Conservation (phyloP, 2,329 filamentous ascomycete species). For the Aspergillus hortae region DNA sequence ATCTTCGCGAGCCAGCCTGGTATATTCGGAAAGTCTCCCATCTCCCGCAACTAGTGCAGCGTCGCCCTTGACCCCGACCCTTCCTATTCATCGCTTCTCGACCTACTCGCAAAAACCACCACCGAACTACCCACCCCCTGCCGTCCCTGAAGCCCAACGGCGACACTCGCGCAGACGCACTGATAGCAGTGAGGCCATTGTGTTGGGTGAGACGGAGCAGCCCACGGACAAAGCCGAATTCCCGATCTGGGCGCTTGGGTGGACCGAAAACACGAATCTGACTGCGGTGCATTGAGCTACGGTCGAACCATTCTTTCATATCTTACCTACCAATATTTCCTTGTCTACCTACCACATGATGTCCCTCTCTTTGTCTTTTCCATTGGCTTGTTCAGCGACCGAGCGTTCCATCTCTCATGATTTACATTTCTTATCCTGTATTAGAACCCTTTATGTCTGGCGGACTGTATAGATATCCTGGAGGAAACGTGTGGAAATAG, state of each 20-base stretch:
- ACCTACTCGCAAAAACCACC: slow-evolving; percentile 31
- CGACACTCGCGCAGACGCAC: slow-evolving; percentile 40
- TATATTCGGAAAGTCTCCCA: slow-evolving; percentile 37
- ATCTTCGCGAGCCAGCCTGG: slow-evolving; percentile 32
- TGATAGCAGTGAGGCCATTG: slow-evolving; percentile 46
- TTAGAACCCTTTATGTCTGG: background rate
- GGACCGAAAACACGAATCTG: slow-evolving; percentile 40
- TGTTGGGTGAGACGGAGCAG: slow-evolving; percentile 42
- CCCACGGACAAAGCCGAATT: slow-evolving; percentile 55
- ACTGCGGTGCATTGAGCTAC: slow-evolving; percentile 33
- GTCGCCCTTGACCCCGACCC: slow-evolving; percentile 39
- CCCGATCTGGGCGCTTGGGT: slow-evolving; percentile 39
- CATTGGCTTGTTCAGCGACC: background rate
- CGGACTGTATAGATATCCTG: background rate
- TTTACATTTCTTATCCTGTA: background rate
- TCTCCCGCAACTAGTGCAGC: slow-evolving; percentile 34
- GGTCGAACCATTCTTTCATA: background rate
- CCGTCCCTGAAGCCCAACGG: slow-evolving; percentile 30
- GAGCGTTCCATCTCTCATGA: background rate
- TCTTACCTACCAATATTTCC: background rate
- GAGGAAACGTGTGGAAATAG: background rate
- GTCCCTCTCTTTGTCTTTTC: slow-evolving; percentile 1
- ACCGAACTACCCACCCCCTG: slow-evolving; percentile 28
- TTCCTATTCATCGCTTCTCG: slow-evolving; percentile 39
- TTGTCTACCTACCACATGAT: slow-evolving; percentile 3